Evolutionary conservation across 2,329 filamentous ascomycete genomes (phyloP).

Genomic region (Verticillium zaregamsianum): DNA sequence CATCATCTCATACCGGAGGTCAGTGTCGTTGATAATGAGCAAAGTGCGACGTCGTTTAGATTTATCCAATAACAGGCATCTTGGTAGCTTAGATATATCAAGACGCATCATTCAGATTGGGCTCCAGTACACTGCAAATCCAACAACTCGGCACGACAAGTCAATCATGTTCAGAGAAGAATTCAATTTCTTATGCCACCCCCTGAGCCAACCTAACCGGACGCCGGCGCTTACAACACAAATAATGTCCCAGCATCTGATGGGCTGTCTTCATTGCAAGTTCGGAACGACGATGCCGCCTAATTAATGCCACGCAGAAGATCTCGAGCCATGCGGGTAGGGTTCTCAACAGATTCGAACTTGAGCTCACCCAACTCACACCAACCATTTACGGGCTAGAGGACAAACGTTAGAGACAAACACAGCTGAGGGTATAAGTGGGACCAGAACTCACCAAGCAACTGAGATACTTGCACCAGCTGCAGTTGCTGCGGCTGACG

Average conservation of each 20-base stretch:
- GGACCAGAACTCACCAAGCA: conserved; percentile 68
- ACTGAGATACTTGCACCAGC: conserved; percentile 93
- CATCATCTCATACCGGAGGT: too few species aligned
- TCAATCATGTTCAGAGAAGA: not conserved
- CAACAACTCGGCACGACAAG: too few species aligned
- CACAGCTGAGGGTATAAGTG: not conserved
- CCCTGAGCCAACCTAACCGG: not conserved
- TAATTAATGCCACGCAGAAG: not conserved
- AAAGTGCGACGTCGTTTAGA: too few species aligned
- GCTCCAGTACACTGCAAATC: too few species aligned
- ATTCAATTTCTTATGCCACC: not conserved
- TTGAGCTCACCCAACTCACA: conserved; percentile 46
- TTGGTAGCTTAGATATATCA: too few species aligned
- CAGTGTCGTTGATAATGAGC: too few species aligned
- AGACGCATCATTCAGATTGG: too few species aligned
- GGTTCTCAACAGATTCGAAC: not conserved
- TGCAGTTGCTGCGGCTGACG: conserved; percentile 67
- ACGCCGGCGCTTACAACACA: not conserved
- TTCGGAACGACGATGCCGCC: not conserved
- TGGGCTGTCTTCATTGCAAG: not conserved
- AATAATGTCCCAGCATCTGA: not conserved
- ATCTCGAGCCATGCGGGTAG: not conserved
- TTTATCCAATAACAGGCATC: too few species aligned
- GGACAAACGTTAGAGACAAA: conserved; percentile 15
- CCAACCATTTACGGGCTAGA: conserved; percentile 62